phyloP scores from a whole-genome alignment of 2,329 filamentous ascomycete genomes.

The Thelonectria blattea region DNA sequence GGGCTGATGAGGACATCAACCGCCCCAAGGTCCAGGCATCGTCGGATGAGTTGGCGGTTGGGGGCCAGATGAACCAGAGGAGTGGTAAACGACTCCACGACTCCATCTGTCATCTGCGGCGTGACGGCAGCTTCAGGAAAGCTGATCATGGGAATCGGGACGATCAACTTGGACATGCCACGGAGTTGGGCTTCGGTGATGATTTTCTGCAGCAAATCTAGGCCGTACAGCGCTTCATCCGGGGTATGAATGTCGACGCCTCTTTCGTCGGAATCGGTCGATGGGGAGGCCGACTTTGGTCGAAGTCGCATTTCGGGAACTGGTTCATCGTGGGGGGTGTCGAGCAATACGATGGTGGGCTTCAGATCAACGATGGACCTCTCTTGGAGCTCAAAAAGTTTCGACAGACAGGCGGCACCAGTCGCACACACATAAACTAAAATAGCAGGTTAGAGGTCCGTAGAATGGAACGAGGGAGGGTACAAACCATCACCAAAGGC shows the following conservation, averaged over 20 bases:
- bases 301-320: conserved; percentile 43
- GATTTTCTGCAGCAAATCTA: conserved; percentile 61
- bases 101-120: conserved; percentile 45
- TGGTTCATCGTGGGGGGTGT: conserved; percentile 59
- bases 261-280: conserved; percentile 44
- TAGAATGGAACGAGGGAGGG: conserved; percentile 12
- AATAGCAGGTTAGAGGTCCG: conserved; percentile 28
- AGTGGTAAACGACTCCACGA: conserved; percentile 45
- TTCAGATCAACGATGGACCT: conserved; percentile 57
- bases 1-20: conserved; percentile 85
- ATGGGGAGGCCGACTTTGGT: conserved; percentile 54
- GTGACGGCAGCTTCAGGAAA: conserved; percentile 42
- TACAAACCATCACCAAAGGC: conserved; percentile 60
- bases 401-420: conserved; percentile 59
- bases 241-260: conserved; percentile 50
- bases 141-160: conserved; percentile 61
- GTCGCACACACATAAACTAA: conserved; percentile 62
- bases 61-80: conserved; percentile 37
- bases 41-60: conserved; percentile 59
- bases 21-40: conserved; percentile 84
- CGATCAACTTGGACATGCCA: conserved; percentile 61
- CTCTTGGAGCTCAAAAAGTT: conserved; percentile 60
- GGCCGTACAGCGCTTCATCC: conserved; percentile 60
- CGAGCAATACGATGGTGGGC: conserved; percentile 63
- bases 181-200: conserved; percentile 64